A percentile compares a stretch with the other conserved stretches of the same genome.
Conservation (phyloP, 106 monocot genomes). For the Ottelia alismoides region DNA sequence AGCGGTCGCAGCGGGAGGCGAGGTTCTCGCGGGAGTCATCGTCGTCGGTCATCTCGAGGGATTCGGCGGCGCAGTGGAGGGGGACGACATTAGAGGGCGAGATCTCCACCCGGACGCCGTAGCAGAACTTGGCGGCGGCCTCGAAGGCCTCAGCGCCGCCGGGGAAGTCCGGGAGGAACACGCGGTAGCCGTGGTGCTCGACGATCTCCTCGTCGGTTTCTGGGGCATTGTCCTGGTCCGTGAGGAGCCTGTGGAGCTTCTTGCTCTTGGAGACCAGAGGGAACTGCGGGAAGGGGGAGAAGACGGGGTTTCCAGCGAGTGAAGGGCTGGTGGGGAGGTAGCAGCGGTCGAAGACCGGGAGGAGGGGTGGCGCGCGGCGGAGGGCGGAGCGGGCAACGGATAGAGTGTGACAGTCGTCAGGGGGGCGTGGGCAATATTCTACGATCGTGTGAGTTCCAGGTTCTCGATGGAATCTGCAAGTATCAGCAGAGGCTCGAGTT, state of each 20-base stretch:
- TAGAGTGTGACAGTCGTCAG: too few relatives aligned
- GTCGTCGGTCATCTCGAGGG: slow-evolving; percentile 81
- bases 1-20: slow-evolving; percentile 35
- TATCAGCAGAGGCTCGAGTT: too few relatives aligned
- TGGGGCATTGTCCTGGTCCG: slow-evolving; percentile 19
- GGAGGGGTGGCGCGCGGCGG: too few relatives aligned
- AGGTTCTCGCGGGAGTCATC: slow-evolving; percentile 59
- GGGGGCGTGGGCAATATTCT: too few relatives aligned
- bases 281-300: slow-evolving; percentile 25
- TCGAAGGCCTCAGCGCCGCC: slow-evolving; percentile 64
- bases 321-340: too few relatives aligned
- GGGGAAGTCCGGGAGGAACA: slow-evolving; percentile 52
- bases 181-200: slow-evolving; percentile 19
- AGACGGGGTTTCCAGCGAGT: too few relatives aligned
- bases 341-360: too few relatives aligned
- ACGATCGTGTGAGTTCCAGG: too few relatives aligned
- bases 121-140: slow-evolving; percentile 83
- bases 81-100: slow-evolving; percentile 42
- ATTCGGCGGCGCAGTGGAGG: slow-evolving; percentile 80
- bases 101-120: slow-evolving; percentile 71
- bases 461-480: too few relatives aligned
- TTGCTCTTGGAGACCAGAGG: slow-evolving; percentile 75
- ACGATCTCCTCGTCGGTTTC: slow-evolving; percentile 15
- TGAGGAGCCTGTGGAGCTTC: slow-evolving; percentile 50
- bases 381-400: too few relatives aligned